phyloP scores from a whole-genome alignment of 768 basidiomycete species.

The Psilocybe cyanescens region DNA sequence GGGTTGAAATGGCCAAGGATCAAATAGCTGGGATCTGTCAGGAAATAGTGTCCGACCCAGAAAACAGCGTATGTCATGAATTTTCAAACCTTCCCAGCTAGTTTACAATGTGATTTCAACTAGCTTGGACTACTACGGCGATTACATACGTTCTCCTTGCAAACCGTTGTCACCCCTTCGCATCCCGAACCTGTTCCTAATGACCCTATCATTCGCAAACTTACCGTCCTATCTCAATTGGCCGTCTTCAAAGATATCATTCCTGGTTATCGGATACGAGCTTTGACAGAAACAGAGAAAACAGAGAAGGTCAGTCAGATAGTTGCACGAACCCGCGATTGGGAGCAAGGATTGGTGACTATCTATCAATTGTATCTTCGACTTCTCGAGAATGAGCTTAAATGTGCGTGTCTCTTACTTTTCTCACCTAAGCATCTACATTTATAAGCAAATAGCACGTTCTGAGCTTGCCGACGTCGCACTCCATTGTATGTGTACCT shows the following conservation, averaged over 20 bases:
- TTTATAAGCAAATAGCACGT: constrained; percentile 47
- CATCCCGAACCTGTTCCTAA: constrained; percentile 76
- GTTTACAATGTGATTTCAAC: neutral
- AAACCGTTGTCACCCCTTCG: constrained; percentile 69
- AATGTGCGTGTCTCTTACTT: constrained; percentile 53
- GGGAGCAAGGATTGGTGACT: constrained; percentile 90
- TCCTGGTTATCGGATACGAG: constrained; percentile 94
- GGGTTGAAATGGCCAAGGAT: constrained; percentile 84
- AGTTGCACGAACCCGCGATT: constrained; percentile 88
- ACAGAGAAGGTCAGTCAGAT: constrained; percentile 93
- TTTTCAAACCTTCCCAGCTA: constrained; percentile 3
- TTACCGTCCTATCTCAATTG: constrained; percentile 88
- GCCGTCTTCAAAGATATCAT: constrained; percentile 96
- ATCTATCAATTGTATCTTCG: constrained; percentile 91
- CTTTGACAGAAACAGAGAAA: constrained; percentile 89
- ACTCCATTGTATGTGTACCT: constrained; percentile 86
- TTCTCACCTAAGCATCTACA: constrained; percentile 12
- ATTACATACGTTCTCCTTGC: constrained; percentile 85
- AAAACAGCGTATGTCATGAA: constrained; percentile 76
- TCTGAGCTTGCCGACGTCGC: constrained; percentile 68
- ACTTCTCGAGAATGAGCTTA: constrained; percentile 83
- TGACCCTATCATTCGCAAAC: constrained; percentile 81
- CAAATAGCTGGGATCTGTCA: constrained; percentile 94
- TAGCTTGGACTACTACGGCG: constrained; percentile 90
- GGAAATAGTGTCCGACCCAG: constrained; percentile 92